Percentiles rank a stretch among this genome's conserved stretches.
Evolutionary conservation across 2,329 filamentous ascomycete genomes (phyloP).

Genomic region (Teratosphaeria nubilosa): DNA sequence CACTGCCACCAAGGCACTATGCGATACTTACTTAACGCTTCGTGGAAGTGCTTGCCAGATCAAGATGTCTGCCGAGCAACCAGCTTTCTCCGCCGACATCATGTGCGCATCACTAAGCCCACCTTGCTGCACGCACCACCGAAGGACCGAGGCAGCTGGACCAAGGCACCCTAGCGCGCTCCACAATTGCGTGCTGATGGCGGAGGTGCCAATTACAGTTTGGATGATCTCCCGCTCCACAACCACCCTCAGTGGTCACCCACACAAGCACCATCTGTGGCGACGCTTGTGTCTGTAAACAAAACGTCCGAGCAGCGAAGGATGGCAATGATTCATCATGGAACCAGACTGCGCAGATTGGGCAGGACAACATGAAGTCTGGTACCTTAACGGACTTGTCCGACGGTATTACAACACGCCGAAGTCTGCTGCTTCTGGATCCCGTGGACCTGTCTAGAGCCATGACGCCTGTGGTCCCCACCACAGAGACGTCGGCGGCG

Average conservation of each 20-base stretch:
- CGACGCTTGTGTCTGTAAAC: background rate
- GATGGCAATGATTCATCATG: background rate
- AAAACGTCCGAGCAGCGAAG: background rate
- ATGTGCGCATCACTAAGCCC: background rate
- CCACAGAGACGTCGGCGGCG: background rate
- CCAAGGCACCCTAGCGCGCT: background rate
- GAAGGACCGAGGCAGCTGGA: background rate
- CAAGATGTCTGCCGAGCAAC: background rate
- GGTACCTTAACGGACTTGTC: too few species aligned
- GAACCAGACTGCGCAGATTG: background rate
- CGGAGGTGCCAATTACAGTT: background rate
- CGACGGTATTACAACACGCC: background rate
- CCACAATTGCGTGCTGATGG: background rate
- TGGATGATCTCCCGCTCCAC: background rate
- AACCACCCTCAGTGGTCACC: background rate
- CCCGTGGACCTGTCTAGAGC: too few species aligned
- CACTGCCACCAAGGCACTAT: background rate
- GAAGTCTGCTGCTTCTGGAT: background rate
- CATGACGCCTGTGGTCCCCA: background rate
- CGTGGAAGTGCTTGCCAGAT: background rate
- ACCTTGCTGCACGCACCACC: background rate
- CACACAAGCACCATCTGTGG: background rate
- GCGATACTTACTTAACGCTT: background rate
- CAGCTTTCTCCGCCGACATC: background rate
- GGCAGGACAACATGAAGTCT: background rate